A percentile compares a stretch with the other conserved stretches of the same genome.
Evolutionary conservation across 495 filamentous ascomycete species (phyloP).

Genomic region (Tuber magnatum): DNA sequence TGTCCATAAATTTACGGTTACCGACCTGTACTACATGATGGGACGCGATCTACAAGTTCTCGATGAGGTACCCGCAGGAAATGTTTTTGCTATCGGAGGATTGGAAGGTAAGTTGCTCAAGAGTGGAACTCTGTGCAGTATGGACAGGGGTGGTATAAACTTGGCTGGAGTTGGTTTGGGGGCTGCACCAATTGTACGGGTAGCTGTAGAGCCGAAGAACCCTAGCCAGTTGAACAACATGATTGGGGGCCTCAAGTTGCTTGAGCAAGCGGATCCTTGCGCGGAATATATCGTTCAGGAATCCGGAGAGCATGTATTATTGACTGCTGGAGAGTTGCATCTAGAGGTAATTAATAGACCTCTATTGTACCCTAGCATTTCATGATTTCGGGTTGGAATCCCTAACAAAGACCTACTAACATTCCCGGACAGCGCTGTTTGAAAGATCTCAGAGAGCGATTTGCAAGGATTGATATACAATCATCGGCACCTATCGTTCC

Average conservation of each 20-base stretch:
- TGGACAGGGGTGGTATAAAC: constrained; percentile 82
- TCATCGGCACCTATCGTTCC: constrained; percentile 90
- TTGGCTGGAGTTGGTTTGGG: constrained; percentile 75
- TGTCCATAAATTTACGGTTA: constrained; percentile 75
- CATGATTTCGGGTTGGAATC: neutral
- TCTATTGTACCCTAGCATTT: neutral
- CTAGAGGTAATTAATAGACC: constrained; percentile 51
- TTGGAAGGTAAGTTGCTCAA: constrained; percentile 88
- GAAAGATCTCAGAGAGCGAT: constrained; percentile 87
- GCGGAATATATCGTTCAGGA: constrained; percentile 89
- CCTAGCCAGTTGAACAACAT: constrained; percentile 87
- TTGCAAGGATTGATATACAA: constrained; percentile 91
- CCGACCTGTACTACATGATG: constrained; percentile 92
- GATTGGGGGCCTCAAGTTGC: constrained; percentile 76
- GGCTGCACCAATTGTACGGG: constrained; percentile 83
- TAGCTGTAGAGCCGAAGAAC: constrained; percentile 83
- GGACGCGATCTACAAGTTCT: constrained; percentile 79
- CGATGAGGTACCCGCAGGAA: constrained; percentile 77
- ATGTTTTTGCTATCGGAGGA: constrained; percentile 92
- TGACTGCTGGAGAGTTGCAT: constrained; percentile 91
- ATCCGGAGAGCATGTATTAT: constrained; percentile 89
- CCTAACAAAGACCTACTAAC: neutral
- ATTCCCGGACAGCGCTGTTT: constrained; percentile 57
- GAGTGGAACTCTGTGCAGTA: constrained; percentile 86
- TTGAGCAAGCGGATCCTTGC: constrained; percentile 92